Base-by-base conservation (phyloP, 257 asterid species). In the Coffea eugenioides region DNA sequence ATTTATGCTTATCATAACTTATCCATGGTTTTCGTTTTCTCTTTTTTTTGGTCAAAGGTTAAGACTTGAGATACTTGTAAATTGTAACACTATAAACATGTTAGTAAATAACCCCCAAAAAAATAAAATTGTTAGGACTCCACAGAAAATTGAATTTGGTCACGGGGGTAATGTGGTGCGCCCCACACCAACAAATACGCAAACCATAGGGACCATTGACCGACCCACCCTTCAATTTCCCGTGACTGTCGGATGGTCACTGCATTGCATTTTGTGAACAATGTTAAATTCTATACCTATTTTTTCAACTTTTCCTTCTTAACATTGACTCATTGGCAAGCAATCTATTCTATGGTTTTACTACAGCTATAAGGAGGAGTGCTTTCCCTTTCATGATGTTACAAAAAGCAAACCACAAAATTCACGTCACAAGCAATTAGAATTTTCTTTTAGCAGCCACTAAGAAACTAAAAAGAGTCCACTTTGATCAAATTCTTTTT, bases 61-160 rank as follows among this genome's bases (percentile, higher is more conserved):
- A 39, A 39, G 41, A 39, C 41, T 39, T 3, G 4, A 39, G 41
- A 39, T 48, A 48, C 12, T 48, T 6, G 1, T 6, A 11, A 48
- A 11, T 6, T 48, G 11, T 48, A 51, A 51, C 57, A 51, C 5
- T 51, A 51, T 11, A 51, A 51, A 51, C 16, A 51, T 12, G 18
- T 2, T 11, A 51, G 57, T 27, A 27, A 27, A 27, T 27, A 27
- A 27, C 27, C 41, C 41, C 41, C 41, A 39, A 39, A 39, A 39
- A 39, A 39, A 39, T 1, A 39, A 39, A 39, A 51, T 51, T 12
- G 27, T 8, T 51, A 9, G 56, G 12, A 51, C 56, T 6, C 56
- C 14, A 13, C 66, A 62, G 23, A 15, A 43, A 75, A 76, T 43
- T 76, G 79, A 76, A 76, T 62, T 62, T 62, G 71, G 79, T 76